Base-by-base conservation (phyloP, 345 rosid species). In the Laguncularia racemosa region DNA sequence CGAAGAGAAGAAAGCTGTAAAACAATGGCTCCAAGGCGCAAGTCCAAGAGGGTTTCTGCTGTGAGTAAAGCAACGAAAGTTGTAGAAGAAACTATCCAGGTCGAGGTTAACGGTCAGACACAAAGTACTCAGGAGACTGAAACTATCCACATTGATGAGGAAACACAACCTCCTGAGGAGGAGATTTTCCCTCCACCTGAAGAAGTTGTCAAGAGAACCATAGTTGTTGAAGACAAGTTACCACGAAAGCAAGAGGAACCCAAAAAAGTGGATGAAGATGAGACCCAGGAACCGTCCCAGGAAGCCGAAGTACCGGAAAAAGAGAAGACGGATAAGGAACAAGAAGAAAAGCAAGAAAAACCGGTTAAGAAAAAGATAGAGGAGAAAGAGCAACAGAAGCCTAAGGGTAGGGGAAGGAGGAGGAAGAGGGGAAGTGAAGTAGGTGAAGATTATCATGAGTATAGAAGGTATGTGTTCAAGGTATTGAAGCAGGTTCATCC, bases 401-500 rank as follows among this genome's bases (percentile, higher is more conserved):
- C 19, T 50, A 67, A 64, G 14, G 46, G 58, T 26, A 28, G 20
- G 19, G 19, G 44, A 46, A 48, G 15, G 56, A 53, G 16, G 48
- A 47, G 73, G 51, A 70, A 51, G 21, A 61, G 62, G 18, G 55
- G 47, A 19, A 50, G 8, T 23, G 56, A 50, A 15, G 69, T 46
- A 10, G 68, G 19, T 4, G 65, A 43, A 13, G 58, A 55, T 6
- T 56, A 67, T 12, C 76, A 73, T 61, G 83, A 63, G 59, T 84
- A 82, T 72, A 79, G 59, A 72, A 77, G 82, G 70, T 85, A 84
- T 56, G 90, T 84, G 55, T 82, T 65, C 20, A 80, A 53, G 67
- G 85, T 85, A 52, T 53, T 81, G 71, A 88, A 84, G 72, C 84
- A 81, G 46, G 90, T 84, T 52, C 95, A 91, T 65, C 96, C 92